These are phyloP conservation scores for Yamadazyma mexicana DNA, from an alignment of 1,139 yeast species.

Conservation along the genomic window DNA sequence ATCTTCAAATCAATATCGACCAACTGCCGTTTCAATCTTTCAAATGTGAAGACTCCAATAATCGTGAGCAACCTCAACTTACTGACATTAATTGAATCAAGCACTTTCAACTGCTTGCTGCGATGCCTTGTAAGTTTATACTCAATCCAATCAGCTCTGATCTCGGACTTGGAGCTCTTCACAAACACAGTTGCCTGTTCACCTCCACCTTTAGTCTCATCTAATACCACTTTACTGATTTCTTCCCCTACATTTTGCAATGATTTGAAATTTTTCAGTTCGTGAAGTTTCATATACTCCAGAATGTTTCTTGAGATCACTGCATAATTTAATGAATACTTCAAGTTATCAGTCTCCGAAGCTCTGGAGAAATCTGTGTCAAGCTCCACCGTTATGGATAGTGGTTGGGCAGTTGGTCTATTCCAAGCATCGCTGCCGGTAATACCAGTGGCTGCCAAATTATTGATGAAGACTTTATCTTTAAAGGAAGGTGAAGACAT, in stretches of 20 bases:
- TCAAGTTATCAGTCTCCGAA: constrained; percentile 72
- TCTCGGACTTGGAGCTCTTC: constrained; percentile 52
- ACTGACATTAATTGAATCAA: constrained; percentile 48
- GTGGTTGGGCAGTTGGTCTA: constrained; percentile 68
- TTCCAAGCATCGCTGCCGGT: constrained; percentile 81
- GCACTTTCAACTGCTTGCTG: constrained; percentile 17
- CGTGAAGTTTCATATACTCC: constrained; percentile 48
- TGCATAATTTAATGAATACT: constrained; percentile 84
- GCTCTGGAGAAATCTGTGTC: constrained; percentile 71
- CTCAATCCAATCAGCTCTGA: constrained; percentile 53
- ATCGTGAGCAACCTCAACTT: constrained; percentile 66
- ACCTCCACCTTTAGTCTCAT: constrained; percentile 53
- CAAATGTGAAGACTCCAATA: constrained; percentile 91
- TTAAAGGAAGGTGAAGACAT: constrained; percentile 20
- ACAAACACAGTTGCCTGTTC: constrained; percentile 46
- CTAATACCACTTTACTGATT: constrained; percentile 50
- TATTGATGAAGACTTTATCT: constrained; percentile 60
- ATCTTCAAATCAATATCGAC: constrained; percentile 61
- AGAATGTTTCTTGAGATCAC: constrained; percentile 67
- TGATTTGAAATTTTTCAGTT: constrained; percentile 49
- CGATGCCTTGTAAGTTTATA: constrained; percentile 34
- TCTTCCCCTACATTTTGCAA: constrained; percentile 58
- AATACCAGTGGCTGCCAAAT: constrained; percentile 60
- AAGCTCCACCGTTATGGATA: constrained; percentile 57
- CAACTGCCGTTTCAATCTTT: constrained; percentile 75